phyloP scores from a whole-genome alignment of 306 rosid species.

The Medicago arabica region DNA sequence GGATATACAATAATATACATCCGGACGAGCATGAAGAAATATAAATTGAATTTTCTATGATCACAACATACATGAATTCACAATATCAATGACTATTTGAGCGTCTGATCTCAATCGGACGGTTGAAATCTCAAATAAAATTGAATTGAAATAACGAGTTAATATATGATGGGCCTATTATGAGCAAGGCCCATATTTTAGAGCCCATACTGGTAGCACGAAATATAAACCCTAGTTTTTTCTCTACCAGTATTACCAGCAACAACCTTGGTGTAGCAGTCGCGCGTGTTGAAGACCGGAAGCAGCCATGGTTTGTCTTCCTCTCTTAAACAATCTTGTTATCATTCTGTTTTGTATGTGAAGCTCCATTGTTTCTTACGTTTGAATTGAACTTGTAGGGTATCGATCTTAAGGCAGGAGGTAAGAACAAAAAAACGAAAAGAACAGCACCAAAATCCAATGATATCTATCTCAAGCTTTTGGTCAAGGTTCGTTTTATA shows the following conservation, averaged over 20 bases:
- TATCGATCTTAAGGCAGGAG: conserved; percentile 79
- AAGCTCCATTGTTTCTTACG: not conserved
- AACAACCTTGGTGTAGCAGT: not conserved
- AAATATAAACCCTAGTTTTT: not conserved
- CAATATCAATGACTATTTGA: too few relatives aligned
- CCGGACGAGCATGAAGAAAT: too few relatives aligned
- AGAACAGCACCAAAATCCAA: conserved; percentile 86
- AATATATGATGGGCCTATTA: not conserved
- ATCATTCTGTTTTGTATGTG: not conserved
- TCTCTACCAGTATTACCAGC: too few relatives aligned
- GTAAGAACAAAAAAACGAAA: conserved; percentile 86
- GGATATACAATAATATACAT: too few relatives aligned
- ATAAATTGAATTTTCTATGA: too few relatives aligned
- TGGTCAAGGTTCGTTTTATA: conserved; percentile 49
- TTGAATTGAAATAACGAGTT: too few relatives aligned
- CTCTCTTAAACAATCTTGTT: not conserved
- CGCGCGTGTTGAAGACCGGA: not conserved
- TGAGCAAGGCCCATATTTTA: not conserved
- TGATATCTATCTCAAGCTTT: conserved; percentile 76
- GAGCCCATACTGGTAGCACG: not conserved
- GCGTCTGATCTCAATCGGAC: too few relatives aligned
- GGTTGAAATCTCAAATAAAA: too few relatives aligned
- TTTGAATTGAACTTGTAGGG: conserved; percentile 39
- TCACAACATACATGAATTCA: too few relatives aligned
- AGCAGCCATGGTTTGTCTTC: conserved; percentile 46